Base-by-base conservation (phyloP, 164 flowering plant genomes). In the Sextonia rubra region DNA sequence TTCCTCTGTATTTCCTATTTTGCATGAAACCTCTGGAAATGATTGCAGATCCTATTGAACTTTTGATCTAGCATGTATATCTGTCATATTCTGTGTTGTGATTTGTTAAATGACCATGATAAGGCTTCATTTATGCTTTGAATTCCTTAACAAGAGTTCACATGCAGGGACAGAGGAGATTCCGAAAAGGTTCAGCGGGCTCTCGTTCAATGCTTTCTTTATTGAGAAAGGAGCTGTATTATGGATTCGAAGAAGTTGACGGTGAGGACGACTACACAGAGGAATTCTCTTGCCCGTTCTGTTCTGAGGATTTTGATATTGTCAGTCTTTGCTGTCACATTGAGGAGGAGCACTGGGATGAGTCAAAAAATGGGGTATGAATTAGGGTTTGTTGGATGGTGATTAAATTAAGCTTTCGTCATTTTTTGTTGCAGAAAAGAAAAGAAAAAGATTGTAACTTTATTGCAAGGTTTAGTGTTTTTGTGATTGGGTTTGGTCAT, bases 251-350 rank as follows among this genome's bases (percentile, higher is more conserved):
- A 77, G 97, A 90, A 75, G 67, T 87, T 61, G 96, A 87, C 18
- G 89, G 77, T 48, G 95, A 91, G 29, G 98, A 92, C 64, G 98
- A 88, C 60, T 65, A 81, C 68, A 80, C 89, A 70, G 90, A 84
- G 78, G 96, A 91, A 75, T 88, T 82, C 73, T 82, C 87, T 7
- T 92, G 98, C 84, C 94, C 96, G 12, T 91, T 88, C 60, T 92
- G 98, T 73, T 76, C 88, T 1, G 96, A 89, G 32, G 87, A 89
- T 74, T 89, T 88, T 47, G 98, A 92, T 79, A 87, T 92, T 12
- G 83, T 89, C 22, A 92, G 91, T 27, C 79, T 92, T 61, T 92
- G 96, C 76, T 87, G 90, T 71, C 98, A 92, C 80, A 91, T 92
- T 44, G 98, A 92, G 69, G 98, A 92, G 14, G 93, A 89, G 76